A percentile compares a stretch with the other conserved stretches of the same genome.
These are phyloP conservation scores for Cytospora leucostoma DNA, from an alignment of 2,329 filamentous ascomycete genomes.

Conservation along the genomic window DNA sequence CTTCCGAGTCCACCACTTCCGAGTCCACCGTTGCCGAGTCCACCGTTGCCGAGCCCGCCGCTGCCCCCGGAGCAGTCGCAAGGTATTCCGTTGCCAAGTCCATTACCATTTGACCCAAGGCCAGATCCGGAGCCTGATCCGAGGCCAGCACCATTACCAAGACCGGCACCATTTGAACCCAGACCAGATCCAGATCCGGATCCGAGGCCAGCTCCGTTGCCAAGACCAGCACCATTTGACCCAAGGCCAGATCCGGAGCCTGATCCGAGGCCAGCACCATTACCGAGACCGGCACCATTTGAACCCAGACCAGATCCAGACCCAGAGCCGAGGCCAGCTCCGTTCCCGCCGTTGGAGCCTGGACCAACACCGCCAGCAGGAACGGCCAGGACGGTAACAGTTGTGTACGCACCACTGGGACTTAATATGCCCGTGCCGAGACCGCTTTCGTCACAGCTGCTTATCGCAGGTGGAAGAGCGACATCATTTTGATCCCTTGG, in stretches of 20 bases:
- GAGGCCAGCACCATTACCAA: no score
- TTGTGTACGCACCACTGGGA: constrained; percentile 12
- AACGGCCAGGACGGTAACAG: constrained; percentile 23
- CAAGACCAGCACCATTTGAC: no score
- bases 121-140: no score
- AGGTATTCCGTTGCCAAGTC: not conserved
- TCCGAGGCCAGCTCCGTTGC: not conserved
- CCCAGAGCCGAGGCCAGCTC: constrained; percentile 2
- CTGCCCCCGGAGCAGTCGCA: not conserved
- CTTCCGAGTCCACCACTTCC: constrained; percentile 11
- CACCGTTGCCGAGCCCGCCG: not conserved
- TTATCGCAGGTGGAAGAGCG: not conserved
- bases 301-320: not conserved
- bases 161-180: not conserved
- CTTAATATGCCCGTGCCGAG: constrained; percentile 8
- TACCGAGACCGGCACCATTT: not conserved
- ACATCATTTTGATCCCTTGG: constrained; percentile 15
- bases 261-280: constrained; percentile 1
- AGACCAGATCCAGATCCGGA: not conserved
- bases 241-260: constrained; percentile 5
- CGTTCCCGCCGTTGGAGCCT: constrained; percentile 5
- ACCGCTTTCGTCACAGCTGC: constrained; percentile 18
- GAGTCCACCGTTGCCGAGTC: constrained; percentile 9
- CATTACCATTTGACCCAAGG: not conserved
- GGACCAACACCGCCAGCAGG: constrained; percentile 20